phyloP scores from a whole-genome alignment of 768 basidiomycete species.

The Trametes coccinea region DNA sequence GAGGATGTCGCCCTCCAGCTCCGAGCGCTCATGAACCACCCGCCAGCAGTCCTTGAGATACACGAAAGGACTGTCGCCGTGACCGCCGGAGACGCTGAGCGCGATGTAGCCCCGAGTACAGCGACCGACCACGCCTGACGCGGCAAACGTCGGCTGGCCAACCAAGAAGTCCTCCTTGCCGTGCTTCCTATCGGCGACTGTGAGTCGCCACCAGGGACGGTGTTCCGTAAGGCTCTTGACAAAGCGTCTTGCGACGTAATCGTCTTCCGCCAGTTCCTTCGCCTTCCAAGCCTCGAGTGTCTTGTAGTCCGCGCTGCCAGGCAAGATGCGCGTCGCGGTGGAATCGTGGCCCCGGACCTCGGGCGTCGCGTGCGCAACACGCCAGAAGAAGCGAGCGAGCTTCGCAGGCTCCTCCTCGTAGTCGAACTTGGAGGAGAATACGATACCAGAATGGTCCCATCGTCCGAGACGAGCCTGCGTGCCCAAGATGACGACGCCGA shows the following conservation, averaged over 20 bases:
- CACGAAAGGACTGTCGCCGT: neutral
- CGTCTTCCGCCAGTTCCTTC: no score
- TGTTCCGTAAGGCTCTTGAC: neutral
- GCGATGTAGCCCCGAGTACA: slow-evolving; percentile 7
- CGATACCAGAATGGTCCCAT: no score
- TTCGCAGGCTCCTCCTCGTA: no score
- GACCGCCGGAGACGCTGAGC: neutral
- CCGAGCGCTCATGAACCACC: neutral
- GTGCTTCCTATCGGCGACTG: neutral
- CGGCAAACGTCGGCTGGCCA: neutral
- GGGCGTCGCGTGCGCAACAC: no score
- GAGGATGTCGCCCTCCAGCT: slow-evolving; percentile 7
- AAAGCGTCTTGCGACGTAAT: neutral
- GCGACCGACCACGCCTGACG: neutral
- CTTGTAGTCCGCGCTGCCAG: no score
- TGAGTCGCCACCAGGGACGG: neutral
- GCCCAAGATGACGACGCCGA: no score
- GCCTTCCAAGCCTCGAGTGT: no score
- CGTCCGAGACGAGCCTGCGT: no score
- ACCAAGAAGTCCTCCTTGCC: neutral
- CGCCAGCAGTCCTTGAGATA: slow-evolving; percentile 23
- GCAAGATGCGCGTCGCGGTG: no score
- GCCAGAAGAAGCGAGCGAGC: no score
- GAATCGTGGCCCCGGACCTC: no score
- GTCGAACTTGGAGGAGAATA: no score